A percentile compares a stretch with the other conserved stretches of the same genome.
phyloP scores from a whole-genome alignment of 352 stramenopile species.

The Phytophthora colocasiae region DNA sequence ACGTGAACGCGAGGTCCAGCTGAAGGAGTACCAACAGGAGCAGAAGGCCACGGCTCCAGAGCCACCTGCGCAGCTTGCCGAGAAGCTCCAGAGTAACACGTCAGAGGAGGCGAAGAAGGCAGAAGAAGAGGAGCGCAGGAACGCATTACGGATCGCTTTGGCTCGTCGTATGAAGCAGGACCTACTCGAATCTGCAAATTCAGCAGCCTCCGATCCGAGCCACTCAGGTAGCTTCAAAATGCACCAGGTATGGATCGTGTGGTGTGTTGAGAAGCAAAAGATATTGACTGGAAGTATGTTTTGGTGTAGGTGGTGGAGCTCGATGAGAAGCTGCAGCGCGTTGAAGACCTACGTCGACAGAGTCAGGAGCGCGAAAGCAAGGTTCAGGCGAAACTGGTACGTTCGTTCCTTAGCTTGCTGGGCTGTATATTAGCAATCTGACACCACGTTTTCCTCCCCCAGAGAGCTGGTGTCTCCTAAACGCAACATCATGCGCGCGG shows the following conservation, averaged over 20 bases:
- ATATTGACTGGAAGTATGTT: slow-evolving; percentile 4
- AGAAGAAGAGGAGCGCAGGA: slow-evolving; percentile 72
- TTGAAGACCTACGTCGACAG: slow-evolving; percentile 72
- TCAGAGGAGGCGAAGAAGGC: slow-evolving; percentile 69
- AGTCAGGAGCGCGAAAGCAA: slow-evolving; percentile 72
- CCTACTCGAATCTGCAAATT: slow-evolving; percentile 51
- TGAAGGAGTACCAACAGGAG: slow-evolving; percentile 83
- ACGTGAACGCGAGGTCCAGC: slow-evolving; percentile 66
- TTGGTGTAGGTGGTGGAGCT: slow-evolving; percentile 60
- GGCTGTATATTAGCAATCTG: neutral
- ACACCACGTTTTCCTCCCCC: neutral
- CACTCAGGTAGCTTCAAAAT: slow-evolving; percentile 48
- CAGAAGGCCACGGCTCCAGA: slow-evolving; percentile 69
- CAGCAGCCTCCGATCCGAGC: slow-evolving; percentile 30
- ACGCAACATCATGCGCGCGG: neutral
- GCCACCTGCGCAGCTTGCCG: slow-evolving; percentile 59
- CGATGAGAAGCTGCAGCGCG: slow-evolving; percentile 80
- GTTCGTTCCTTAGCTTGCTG: slow-evolving; percentile 4
- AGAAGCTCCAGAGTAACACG: slow-evolving; percentile 72
- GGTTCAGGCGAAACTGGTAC: slow-evolving; percentile 60
- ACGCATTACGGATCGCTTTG: slow-evolving; percentile 72
- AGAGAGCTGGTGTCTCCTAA: slow-evolving; percentile 24
- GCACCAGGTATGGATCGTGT: slow-evolving; percentile 52
- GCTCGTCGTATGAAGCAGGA: slow-evolving; percentile 86
- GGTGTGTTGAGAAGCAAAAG: neutral